Conservation (phyloP, 768 basidiomycete genomes). For the Naganishia vishniacii region DNA sequence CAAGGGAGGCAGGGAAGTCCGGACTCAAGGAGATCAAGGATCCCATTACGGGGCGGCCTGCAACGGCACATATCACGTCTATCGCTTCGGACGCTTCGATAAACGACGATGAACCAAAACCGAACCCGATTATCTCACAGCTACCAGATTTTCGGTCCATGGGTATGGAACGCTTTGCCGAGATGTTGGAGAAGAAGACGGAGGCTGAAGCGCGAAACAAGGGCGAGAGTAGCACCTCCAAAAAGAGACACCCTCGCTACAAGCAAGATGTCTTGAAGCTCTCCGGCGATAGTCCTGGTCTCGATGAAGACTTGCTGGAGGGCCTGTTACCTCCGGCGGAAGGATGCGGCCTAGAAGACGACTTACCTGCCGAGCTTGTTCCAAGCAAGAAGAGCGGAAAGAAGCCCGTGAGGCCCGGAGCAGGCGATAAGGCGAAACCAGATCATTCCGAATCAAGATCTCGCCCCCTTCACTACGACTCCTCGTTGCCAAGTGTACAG, state of each 20-base stretch:
- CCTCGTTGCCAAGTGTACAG: constrained; percentile 2
- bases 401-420: too few species aligned
- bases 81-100: not conserved
- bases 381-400: not conserved
- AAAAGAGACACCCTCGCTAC: not conserved
- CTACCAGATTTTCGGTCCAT: not conserved
- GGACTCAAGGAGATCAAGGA: not conserved
- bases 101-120: not conserved
- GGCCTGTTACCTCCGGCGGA: not conserved
- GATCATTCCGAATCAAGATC: not conserved
- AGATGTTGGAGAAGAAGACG: not conserved
- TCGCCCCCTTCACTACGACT: constrained; percentile 2
- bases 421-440: not conserved
- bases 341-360: not conserved
- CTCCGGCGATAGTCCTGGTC: not conserved
- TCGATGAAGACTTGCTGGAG: not conserved
- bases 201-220: not conserved
- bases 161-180: not conserved
- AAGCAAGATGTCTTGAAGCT: not conserved
- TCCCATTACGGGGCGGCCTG: not conserved
- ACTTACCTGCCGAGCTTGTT: too few species aligned
- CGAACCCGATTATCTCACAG: not conserved
- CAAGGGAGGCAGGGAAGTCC: not conserved
- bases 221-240: not conserved
- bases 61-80: not conserved